Base-by-base conservation (phyloP, 1,284 basidiomycete species). In the Fomitopsis schrenkii region DNA sequence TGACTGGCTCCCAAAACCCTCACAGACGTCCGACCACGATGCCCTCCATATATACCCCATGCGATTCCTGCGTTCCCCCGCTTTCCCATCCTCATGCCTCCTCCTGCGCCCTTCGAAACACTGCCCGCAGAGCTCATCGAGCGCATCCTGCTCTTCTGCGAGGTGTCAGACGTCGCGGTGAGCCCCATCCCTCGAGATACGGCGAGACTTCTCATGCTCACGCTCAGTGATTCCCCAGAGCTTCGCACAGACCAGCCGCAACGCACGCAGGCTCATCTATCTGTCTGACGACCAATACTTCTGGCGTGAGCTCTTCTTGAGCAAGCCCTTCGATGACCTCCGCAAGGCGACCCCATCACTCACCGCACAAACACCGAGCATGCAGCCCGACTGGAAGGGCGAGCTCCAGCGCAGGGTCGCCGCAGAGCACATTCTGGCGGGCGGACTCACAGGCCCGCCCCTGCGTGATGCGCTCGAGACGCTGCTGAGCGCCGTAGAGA, bases 261-360 rank as follows among this genome's bases (percentile, higher is more conserved):
- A 72, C 10, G 80, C 83, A 15, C 74, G 74, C 63, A 67, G 70
- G 33, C 72, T 88, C 54, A 78, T 87, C 42, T 83, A 84, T 67
- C 71, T 76, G 36, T 63, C 76, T 42, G 63, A 75, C 26, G 83
- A 87, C 72, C 80, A 83, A 58, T 82, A 82, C 68, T 78, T 90
- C 45, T 90, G 87, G 87, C 83, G 85, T 53, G 76, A 81, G 58
- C 75, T 90, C 30, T 87, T 85, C 72, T 79, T 87, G 36, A 62
- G 70, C 28, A 73, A 74, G 42, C 78, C 80, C 15, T 88, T 87
- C 69, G 88, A 90, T 66, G 82, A 87, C 67, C 84, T 83, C n/a
- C 77, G 80, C 28, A 66, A 71, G 52, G 69, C 72, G 10, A 45
- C 67, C 40, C 62, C 55, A 3, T 45, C 55, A 3, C 30, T 41